Evolutionary conservation across 2,329 filamentous ascomycete genomes (phyloP).

Genomic region (Graphilbum sp.): DNA sequence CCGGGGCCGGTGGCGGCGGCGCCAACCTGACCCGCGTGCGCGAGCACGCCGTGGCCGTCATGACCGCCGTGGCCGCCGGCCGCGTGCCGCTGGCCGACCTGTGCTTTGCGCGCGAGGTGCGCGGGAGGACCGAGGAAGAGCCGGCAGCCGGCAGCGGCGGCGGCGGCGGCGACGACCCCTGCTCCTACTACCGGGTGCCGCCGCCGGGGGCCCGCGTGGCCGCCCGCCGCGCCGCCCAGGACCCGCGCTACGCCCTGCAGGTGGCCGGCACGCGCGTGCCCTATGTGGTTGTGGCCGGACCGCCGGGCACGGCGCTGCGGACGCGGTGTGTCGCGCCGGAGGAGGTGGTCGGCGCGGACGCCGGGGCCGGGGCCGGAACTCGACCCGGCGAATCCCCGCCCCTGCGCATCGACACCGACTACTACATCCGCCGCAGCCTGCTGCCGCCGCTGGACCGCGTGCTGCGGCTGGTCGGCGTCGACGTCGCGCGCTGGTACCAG

Average conservation of each 20-base stretch:
- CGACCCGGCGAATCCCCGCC: too few relatives aligned
- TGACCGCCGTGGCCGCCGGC: slow-evolving; percentile 82
- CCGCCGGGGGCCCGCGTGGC: slow-evolving; percentile 84
- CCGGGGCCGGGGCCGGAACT: too few relatives aligned
- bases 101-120: slow-evolving; percentile 73
- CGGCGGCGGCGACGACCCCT: too few relatives aligned
- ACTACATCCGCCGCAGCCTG: slow-evolving; percentile 92
- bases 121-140: slow-evolving; percentile 52
- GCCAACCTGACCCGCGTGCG: background rate
- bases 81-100: slow-evolving; percentile 87
- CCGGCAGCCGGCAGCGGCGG: too few relatives aligned
- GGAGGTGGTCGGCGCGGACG: slow-evolving; percentile 48
- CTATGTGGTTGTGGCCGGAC: slow-evolving; percentile 82
- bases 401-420: slow-evolving; percentile 76
- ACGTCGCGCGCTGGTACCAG: slow-evolving; percentile 81
- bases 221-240: slow-evolving; percentile 69
- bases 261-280: slow-evolving; percentile 91
- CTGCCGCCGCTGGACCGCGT: slow-evolving; percentile 92
- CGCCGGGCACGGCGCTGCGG: slow-evolving; percentile 67
- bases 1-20: slow-evolving; percentile 43
- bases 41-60: slow-evolving; percentile 44
- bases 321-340: slow-evolving; percentile 87
- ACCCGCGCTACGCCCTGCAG: slow-evolving; percentile 75
- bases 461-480: slow-evolving; percentile 82
- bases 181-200: slow-evolving; percentile 65